Base-by-base conservation (phyloP, 139 green algal species). In the Chlamydomonas eustigma region DNA sequence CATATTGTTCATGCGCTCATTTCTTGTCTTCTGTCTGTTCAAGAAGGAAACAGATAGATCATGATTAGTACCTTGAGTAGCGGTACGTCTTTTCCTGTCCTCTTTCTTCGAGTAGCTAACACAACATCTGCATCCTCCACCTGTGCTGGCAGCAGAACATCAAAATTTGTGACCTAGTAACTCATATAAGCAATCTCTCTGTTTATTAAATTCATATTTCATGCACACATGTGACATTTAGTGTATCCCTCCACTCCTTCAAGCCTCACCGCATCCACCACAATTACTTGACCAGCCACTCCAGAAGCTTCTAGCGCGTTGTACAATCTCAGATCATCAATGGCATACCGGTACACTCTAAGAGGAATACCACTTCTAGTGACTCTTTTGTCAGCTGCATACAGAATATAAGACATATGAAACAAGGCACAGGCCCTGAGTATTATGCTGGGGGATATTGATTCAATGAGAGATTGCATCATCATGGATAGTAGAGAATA, bases 311-410 rank as follows among this genome's bases (percentile, higher is more conserved):
- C 34, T 3, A 81, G 36, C 52, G 51, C 39, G 4, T 78, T 67
- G 77, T 64, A 82, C 71, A 82, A 63, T 24, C 77, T 70, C 63
- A 82, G 70, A 71, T 82, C 77, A 51, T 82, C 77, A 2, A 82
- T 18, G 2, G 37, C 77, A 69, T 76, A 70, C 31, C 64, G 58
- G 70, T 75, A 82, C 24, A 83, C 28, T 3, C 63, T 31, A 2
- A 71, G 51, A 6, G 73, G 65, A 6, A 34, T 33, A 33, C 5
- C 12, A 4, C 33, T 34, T 33, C 5, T 34, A 28, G 32, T 72
- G 34, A n/a, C 24, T 28, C 44, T 12, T 12, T 28, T 18, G 44
- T 58, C 44, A 58, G 44, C 44, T 58, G 44, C 18, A 58, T 12
- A 34, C 6, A 8, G 66, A 73, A 34, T 12, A 22, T 32, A 32